Evolutionary conservation across 2,329 filamentous ascomycete genomes (phyloP), one percentile per base, ranked within the genome.

Genomic region (Botryotinia convoluta): DNA sequence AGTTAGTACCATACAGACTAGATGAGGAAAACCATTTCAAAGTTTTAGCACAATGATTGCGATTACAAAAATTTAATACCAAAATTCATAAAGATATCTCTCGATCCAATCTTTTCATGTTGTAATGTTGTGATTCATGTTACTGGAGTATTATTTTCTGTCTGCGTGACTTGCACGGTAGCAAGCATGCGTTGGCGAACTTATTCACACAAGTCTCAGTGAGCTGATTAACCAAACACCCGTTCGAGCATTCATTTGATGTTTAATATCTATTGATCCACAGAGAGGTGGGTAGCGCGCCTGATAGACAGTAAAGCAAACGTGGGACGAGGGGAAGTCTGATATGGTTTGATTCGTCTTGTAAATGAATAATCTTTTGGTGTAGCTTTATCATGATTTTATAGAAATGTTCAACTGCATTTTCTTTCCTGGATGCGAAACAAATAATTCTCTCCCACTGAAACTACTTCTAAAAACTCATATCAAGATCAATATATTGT

Each of bases 1-100:
- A 59, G 65, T 69, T 57, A 69, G 65, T 69, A 57, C 48, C 65
- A 69, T 69, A 68, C 48, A 57, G n/a, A 69, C 65, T 69, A 69
- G 65, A 69, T 42, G 48, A 69, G 48, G 48, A 57, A 69, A 57
- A 54, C 35, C 3, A 57, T 69, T 69, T 69, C 54, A 68, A 39
- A 42, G 48, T 69, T 69, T 57, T 59, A 42, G 35, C 48, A 29
- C 48, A 29, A 44, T 42, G 65, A 69, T 42, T 57, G 65, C 65
- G 37, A 59, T n/a, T 69, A 57, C 51, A 26, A 59, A 37, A 69
- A 51, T 39, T 42, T 69, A 59, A 69, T 69, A 69, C 48, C 35
- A 69, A 57, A 44, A 57, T 57, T 69, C 37, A 44, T 37, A 57
- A 57, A 57, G 37, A 59, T 26, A 32, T 22, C 37, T 29, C 35